Conservation (phyloP, 2,329 filamentous ascomycete species). For the Paecilomyces dactylethromorphus region DNA sequence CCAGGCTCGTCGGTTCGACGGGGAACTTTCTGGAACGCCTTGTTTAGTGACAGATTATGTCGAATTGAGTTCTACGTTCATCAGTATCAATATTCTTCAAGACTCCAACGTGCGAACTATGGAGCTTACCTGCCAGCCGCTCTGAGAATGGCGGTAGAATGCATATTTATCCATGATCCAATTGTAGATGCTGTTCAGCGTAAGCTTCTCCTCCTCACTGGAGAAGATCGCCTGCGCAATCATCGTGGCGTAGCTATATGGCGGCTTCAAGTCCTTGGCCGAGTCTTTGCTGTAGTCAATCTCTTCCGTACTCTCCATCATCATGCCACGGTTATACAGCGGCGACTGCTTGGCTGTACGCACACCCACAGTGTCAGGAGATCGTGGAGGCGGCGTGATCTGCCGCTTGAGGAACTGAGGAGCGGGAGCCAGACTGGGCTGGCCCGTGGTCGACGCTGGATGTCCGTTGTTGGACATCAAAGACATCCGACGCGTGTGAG, state of each 20-base stretch:
- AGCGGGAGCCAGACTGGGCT: conserved; percentile 34
- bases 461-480: conserved; percentile 6
- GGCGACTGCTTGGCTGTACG: conserved; percentile 40
- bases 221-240: conserved; percentile 94
- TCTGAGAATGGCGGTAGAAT: conserved; percentile 80
- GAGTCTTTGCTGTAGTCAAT: conserved; percentile 64
- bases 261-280: conserved; percentile 87
- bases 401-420: conserved; percentile 39
- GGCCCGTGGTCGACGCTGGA: conserved; percentile 13
- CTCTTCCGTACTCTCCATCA: conserved; percentile 48
- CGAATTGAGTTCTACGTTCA: conserved; percentile 76
- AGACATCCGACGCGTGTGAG: conserved; percentile 13
- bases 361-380: conserved; percentile 32
- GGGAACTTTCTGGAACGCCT: conserved; percentile 88
- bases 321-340: conserved; percentile 44
- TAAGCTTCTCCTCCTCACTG: conserved; percentile 79
- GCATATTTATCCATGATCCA: conserved; percentile 89
- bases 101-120: background rate
- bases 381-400: conserved; percentile 34
- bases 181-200: conserved; percentile 84
- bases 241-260: conserved; percentile 92
- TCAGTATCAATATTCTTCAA: background rate
- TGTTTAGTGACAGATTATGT: conserved; percentile 92
- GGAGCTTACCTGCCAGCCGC: conserved; percentile 78
- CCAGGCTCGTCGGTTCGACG: conserved; percentile 90